These are phyloP conservation scores for Xylaria sp. DNA, from an alignment of 2,329 filamentous ascomycete species.

Conservation along the genomic window DNA sequence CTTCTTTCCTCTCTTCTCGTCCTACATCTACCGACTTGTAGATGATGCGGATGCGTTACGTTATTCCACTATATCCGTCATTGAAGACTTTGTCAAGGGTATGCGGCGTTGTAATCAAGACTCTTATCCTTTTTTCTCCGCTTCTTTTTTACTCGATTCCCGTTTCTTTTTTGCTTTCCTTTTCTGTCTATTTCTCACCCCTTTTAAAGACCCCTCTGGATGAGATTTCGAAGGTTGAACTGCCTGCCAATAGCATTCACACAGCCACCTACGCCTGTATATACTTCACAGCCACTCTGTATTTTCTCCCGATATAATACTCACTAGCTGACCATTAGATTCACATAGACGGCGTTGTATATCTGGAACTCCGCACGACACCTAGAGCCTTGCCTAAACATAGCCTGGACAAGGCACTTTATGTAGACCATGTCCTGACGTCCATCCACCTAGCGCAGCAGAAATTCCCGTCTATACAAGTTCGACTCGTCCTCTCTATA, in stretches of 20 bases:
- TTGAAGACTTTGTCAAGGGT: constrained; percentile 71
- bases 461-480: constrained; percentile 60
- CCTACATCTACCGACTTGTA: constrained; percentile 82
- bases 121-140: no score
- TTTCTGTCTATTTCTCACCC: not conserved
- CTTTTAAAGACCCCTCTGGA: not conserved
- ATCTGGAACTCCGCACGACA: constrained; percentile 84
- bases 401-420: constrained; percentile 68
- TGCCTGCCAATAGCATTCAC: not conserved
- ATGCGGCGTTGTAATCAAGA: constrained; percentile 1
- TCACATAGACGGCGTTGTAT: constrained; percentile 71
- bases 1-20: constrained; percentile 82
- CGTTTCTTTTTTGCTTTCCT: not conserved
- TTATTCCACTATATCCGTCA: constrained; percentile 72
- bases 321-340: not conserved
- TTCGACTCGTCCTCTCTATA: constrained; percentile 74
- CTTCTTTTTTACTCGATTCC: no score
- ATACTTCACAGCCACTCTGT: no score
- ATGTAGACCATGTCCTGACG: constrained; percentile 73
- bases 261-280: not conserved
- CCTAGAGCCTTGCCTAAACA: constrained; percentile 70
- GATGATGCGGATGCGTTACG: constrained; percentile 69
- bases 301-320: not conserved
- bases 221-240: not conserved
- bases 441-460: constrained; percentile 60